phyloP scores from a whole-genome alignment of 495 filamentous ascomycete genomes.

The Xylaria flabelliformis region DNA sequence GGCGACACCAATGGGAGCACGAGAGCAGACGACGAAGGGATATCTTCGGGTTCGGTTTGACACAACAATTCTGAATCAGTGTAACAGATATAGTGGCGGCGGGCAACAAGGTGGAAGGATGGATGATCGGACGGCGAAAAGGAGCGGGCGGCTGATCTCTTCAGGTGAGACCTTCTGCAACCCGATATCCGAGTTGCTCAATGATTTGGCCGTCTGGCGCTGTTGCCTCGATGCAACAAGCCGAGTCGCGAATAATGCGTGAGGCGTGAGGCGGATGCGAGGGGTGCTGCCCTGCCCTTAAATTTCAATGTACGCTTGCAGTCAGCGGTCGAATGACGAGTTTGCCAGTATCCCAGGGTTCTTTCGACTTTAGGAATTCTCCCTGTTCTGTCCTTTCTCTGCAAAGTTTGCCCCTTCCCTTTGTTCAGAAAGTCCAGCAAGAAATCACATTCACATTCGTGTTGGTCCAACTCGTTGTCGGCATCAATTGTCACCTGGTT shows the following conservation, averaged over 20 bases:
- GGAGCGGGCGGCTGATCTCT: conserved; percentile 30
- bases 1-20: conserved; percentile 39
- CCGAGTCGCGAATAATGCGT: conserved; percentile 22
- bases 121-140: conserved; percentile 29
- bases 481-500: conserved; percentile 17
- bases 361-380: conserved; percentile 11
- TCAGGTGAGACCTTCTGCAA: conserved; percentile 41
- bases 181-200: conserved; percentile 24
- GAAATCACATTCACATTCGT: conserved; percentile 18
- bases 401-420: conserved; percentile 24
- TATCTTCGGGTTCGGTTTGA: conserved; percentile 38
- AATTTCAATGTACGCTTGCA: conserved; percentile 6
- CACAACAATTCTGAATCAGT: conserved; percentile 42
- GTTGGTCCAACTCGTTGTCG: conserved; percentile 1
- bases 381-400: conserved; percentile 22
- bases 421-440: conserved; percentile 24
- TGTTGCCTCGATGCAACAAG: conserved; percentile 31
- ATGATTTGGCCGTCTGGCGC: conserved; percentile 28
- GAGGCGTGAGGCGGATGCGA: conserved; percentile 10
- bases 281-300: conserved; percentile 22
- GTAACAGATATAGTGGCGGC: conserved; percentile 37
- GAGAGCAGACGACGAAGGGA: conserved; percentile 25
- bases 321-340: conserved; percentile 22
- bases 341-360: conserved; percentile 4
- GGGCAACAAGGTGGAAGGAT: conserved; percentile 30